These are phyloP conservation scores for Trichaptum fuscoviolaceum DNA, from an alignment of 768 basidiomycete species.

Conservation along the genomic window DNA sequence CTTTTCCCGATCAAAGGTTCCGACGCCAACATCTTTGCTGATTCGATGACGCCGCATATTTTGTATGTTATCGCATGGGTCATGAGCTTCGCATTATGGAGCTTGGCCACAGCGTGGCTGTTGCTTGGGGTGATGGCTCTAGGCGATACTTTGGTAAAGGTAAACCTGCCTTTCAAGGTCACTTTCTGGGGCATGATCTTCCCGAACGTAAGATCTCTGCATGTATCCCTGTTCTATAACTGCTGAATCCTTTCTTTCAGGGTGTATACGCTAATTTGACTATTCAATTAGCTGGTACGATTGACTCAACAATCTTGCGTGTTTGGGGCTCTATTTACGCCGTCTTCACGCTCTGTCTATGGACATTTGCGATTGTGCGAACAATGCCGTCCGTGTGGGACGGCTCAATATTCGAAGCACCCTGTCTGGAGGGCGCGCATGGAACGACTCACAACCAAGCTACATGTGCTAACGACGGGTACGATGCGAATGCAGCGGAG, in stretches of 20 bases:
- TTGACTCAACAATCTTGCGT: conserved; percentile 52
- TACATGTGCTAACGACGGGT: neutral
- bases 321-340: conserved; percentile 55
- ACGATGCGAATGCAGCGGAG: neutral
- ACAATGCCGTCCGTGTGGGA: conserved; percentile 32
- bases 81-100: conserved; percentile 52
- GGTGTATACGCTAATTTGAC: conserved; percentile 68
- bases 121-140: conserved; percentile 50
- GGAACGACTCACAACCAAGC: neutral
- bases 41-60: conserved; percentile 29
- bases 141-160: conserved; percentile 33
- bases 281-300: conserved; percentile 40
- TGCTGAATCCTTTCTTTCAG: conserved; percentile 21
- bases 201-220: conserved; percentile 47
- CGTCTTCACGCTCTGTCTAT: conserved; percentile 43
- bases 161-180: conserved; percentile 45
- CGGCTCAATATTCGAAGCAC: conserved; percentile 39
- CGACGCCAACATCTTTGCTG: conserved; percentile 31
- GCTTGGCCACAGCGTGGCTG: conserved; percentile 59
- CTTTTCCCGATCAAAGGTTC: conserved; percentile 31
- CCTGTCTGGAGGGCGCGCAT: conserved; percentile 30
- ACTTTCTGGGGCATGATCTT: conserved; percentile 68
- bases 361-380: conserved; percentile 41
- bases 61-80: conserved; percentile 44
- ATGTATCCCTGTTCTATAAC: neutral